Evolutionary conservation across 1,139 yeast species (phyloP).

Genomic region (Arxiozyma bovina): DNA sequence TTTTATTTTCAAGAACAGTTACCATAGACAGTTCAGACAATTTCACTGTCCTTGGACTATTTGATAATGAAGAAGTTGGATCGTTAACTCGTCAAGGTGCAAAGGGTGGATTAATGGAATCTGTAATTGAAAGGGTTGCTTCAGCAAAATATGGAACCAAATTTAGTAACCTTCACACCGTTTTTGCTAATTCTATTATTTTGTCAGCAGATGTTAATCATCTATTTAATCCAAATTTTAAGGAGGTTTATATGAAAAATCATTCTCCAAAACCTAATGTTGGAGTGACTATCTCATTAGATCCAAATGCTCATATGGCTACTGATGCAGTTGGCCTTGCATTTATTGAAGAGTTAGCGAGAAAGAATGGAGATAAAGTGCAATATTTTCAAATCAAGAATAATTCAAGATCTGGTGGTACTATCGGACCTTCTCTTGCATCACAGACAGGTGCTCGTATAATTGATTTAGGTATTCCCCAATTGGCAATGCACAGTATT

Average conservation of each 20-base stretch:
- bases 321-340: conserved; percentile 68
- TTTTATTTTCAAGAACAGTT: conserved; percentile 34
- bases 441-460: conserved; percentile 64
- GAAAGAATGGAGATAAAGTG: conserved; percentile 47
- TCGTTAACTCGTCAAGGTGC: conserved; percentile 53
- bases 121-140: conserved; percentile 37
- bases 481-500: conserved; percentile 73
- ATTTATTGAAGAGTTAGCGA: conserved; percentile 56
- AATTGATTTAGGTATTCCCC: conserved; percentile 70
- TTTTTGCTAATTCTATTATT: conserved; percentile 48
- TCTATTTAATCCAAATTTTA: conserved; percentile 54
- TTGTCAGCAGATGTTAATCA: conserved; percentile 64
- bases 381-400: conserved; percentile 69
- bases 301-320: conserved; percentile 73
- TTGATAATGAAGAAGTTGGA: conserved; percentile 59
- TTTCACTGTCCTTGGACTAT: conserved; percentile 45
- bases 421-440: conserved; percentile 67
- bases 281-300: conserved; percentile 63
- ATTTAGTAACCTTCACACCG: conserved; percentile 29
- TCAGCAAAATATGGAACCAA: conserved; percentile 11
- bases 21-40: conserved; percentile 28
- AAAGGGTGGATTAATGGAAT: conserved; percentile 44
- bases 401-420: conserved; percentile 68
- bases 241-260: conserved; percentile 52
- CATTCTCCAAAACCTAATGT: conserved; percentile 74